Conservation (phyloP, 371 early-diverging fungal species). For the Zychaea mexicana region DNA sequence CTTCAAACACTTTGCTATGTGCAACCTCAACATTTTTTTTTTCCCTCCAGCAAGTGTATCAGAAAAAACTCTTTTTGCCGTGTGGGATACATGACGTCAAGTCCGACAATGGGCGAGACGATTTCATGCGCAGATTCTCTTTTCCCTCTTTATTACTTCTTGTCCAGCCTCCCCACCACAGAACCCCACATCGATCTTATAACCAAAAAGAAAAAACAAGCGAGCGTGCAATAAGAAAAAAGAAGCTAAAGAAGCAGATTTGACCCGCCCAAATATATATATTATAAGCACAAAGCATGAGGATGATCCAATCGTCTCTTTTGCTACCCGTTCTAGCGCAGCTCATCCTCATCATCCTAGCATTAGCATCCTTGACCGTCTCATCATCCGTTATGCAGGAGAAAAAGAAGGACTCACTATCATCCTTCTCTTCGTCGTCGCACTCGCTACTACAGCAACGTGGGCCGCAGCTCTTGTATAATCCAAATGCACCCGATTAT, state of each 20-base stretch:
- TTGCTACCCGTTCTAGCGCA: constrained; percentile 4
- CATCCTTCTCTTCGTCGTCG: background rate
- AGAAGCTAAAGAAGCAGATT: too few relatives aligned
- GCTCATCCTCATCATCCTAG: background rate
- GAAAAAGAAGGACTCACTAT: background rate
- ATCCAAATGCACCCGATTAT: constrained; percentile 43
- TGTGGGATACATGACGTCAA: constrained; percentile 16
- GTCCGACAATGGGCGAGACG: background rate
- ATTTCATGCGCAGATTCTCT: constrained; percentile 1
- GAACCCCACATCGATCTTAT: too few relatives aligned
- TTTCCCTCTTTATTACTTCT: background rate
- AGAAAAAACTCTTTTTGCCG: background rate
- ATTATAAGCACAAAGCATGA: background rate
- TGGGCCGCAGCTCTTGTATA: constrained; percentile 30
- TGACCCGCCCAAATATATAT: too few relatives aligned
- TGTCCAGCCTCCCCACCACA: too few relatives aligned
- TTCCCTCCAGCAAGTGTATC: constrained; percentile 12
- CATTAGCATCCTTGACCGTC: constrained; percentile 4
- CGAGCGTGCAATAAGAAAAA: too few relatives aligned
- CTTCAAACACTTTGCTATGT: constrained; percentile 27
- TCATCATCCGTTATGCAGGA: constrained; percentile 2
- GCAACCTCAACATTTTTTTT: constrained; percentile 5
- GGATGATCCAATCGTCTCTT: constrained; percentile 1
- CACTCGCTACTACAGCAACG: background rate
- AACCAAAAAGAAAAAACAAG: too few relatives aligned